Percentiles rank a stretch among this genome's conserved stretches.
These are phyloP conservation scores for Persicaria maculosa DNA, from an alignment of 148 eudicot genomes.

Conservation along the genomic window DNA sequence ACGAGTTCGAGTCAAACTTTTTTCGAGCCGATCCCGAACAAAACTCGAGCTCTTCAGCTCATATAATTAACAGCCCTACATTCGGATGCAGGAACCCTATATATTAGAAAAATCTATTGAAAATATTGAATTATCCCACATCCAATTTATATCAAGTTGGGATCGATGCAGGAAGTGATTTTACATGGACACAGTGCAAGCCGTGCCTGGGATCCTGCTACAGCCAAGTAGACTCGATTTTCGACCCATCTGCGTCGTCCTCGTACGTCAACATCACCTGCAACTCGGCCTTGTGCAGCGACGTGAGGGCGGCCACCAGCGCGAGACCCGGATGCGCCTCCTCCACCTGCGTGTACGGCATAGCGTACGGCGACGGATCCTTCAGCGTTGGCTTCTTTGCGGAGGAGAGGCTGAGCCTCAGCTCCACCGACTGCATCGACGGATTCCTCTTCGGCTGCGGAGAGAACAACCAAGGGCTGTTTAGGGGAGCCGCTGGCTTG, in stretches of 20 bases:
- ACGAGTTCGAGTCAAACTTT: too few species aligned
- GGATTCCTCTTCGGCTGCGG: slow-evolving; percentile 23
- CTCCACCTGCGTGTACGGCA: slow-evolving; percentile 47
- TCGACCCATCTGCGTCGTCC: slow-evolving; percentile 40
- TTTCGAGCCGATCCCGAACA: too few species aligned
- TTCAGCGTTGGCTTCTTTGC: slow-evolving; percentile 41
- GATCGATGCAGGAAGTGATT: slow-evolving; percentile 26
- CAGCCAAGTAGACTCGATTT: slow-evolving; percentile 43
- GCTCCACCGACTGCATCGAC: background rate
- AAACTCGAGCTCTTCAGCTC: too few species aligned
- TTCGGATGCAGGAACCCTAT: too few species aligned
- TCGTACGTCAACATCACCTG: slow-evolving; percentile 54
- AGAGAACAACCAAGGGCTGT: slow-evolving; percentile 18
- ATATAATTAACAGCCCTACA: too few species aligned
- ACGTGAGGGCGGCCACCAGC: slow-evolving; percentile 44
- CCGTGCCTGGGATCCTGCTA: slow-evolving; percentile 56
- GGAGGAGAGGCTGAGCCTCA: slow-evolving; percentile 8
- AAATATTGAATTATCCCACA: too few species aligned
- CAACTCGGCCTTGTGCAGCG: slow-evolving; percentile 35
- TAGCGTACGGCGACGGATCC: slow-evolving; percentile 63
- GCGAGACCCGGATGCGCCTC: slow-evolving; percentile 35
- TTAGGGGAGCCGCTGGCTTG: slow-evolving; percentile 18
- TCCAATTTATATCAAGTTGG: background rate
- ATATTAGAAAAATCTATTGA: too few species aligned
- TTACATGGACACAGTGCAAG: slow-evolving; percentile 53